These are phyloP conservation scores for Lecanoromycetidae sp. DNA, from an alignment of 2,329 filamentous ascomycete genomes.

Conservation along the genomic window DNA sequence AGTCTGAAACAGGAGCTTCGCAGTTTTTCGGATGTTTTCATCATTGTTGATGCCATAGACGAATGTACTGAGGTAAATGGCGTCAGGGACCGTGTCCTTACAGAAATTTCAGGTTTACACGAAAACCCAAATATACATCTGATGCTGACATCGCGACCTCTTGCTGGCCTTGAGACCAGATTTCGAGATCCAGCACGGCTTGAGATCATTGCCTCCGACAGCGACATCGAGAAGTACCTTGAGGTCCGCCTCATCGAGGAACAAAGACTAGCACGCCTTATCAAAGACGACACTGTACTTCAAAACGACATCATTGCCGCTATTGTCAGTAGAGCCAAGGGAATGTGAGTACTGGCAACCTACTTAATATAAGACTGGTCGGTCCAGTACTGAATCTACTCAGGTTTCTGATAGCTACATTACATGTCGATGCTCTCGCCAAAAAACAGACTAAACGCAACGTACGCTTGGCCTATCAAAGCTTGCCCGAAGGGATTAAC, in stretches of 20 bases:
- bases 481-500: constrained; percentile 1
- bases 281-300: background rate
- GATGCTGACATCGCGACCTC: background rate
- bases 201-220: constrained; percentile 5
- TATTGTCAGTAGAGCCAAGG: constrained; percentile 1
- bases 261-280: background rate
- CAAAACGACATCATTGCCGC: background rate
- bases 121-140: background rate
- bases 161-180: background rate
- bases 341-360: constrained; percentile 2
- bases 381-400: background rate
- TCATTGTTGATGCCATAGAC: constrained; percentile 8
- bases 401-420: constrained; percentile 11
- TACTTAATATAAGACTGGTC: background rate
- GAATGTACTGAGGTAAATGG: background rate
- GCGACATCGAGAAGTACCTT: constrained; percentile 5
- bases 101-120: background rate
- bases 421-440: constrained; percentile 2
- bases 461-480: background rate
- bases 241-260: background rate
- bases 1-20: background rate
- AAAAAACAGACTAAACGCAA: background rate
- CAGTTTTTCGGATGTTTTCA: background rate
- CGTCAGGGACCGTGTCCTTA: background rate
- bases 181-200: background rate